Evolutionary conservation across 306 rosid genomes (phyloP).

Genomic region (Cucurbita moschata): DNA sequence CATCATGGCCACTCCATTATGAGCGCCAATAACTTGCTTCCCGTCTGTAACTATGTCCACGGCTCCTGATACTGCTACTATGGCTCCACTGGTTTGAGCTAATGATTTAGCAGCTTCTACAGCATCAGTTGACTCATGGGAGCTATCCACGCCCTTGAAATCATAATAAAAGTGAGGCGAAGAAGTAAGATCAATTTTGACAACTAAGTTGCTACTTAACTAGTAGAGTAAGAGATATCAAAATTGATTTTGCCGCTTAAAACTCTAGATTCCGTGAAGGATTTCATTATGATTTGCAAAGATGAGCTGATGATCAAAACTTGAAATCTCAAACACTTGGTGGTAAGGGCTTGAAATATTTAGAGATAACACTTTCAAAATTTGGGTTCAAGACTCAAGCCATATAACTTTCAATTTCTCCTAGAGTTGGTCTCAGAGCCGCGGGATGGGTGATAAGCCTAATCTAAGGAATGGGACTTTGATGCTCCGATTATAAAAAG

Average conservation of each 20-base stretch:
- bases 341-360: background rate
- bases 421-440: background rate
- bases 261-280: background rate
- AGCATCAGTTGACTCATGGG: constrained; percentile 67
- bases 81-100: constrained; percentile 53
- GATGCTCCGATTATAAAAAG: background rate
- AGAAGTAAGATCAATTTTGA: background rate
- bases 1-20: constrained; percentile 83
- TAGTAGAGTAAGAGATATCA: background rate
- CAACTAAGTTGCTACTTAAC: background rate
- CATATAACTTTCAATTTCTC: background rate
- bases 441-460: background rate
- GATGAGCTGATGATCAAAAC: background rate
- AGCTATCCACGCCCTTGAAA: constrained; percentile 62
- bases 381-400: background rate
- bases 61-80: constrained; percentile 83
- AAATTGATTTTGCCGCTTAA: background rate
- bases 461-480: too few species aligned
- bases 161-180: constrained; percentile 6
- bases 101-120: constrained; percentile 62
- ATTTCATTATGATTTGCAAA: background rate
- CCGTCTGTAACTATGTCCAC: constrained; percentile 75
- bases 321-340: background rate
- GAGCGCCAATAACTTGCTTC: constrained; percentile 55
- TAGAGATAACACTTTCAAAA: background rate